Evolutionary conservation across 805 yeast genomes (phyloP), one percentile per base, ranked within the genome.

Genomic region (Ogataea nonfermentans): DNA sequence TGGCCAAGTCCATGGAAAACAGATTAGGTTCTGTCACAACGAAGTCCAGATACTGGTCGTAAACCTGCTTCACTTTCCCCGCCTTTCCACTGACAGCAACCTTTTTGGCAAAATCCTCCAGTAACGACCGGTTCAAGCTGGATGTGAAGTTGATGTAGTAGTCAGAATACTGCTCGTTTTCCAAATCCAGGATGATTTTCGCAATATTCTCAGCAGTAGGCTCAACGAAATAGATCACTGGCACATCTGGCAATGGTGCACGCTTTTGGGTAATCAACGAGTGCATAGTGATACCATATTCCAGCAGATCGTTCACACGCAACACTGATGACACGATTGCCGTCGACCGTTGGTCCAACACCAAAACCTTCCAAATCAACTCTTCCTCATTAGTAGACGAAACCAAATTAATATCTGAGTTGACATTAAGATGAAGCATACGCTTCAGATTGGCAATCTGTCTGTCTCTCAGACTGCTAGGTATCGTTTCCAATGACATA

Each of bases 241-340:
- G 97, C 10, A 91, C 98, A 54, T 93, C 99, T 2, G 95, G 90
- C 36, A 93, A 71, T 1, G 91, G 75, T n/a, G 90, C 78, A 46
- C 99, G 71, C 42, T 74, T 77, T 32, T 88, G 71, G 40, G 71
- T 70, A 39, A 91, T 78, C 35, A 84, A 64, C 43, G 91, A 73
- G 58, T 93, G 98, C 55, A 89, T 82, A 0, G 99, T 93, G 41
- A 93, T 81, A 8, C 99, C 99, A 57, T 87, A 85, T 50, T 83
- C 79, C 51, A 93, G 72, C 49, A 93, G 70, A 60, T 95, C 99
- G 53, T 88, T 88, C 46, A 91, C 96, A 43, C 98, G 71, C 40
- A 93, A 65, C n/a, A 93, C 91, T 6, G 95, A 84, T 2, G 97
- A 89, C 6, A 93, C 76, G 29, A 93, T 83, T 12, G 84, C 84